phyloP scores from a whole-genome alignment of 148 eudicot genomes.

The Rheum nobile region DNA sequence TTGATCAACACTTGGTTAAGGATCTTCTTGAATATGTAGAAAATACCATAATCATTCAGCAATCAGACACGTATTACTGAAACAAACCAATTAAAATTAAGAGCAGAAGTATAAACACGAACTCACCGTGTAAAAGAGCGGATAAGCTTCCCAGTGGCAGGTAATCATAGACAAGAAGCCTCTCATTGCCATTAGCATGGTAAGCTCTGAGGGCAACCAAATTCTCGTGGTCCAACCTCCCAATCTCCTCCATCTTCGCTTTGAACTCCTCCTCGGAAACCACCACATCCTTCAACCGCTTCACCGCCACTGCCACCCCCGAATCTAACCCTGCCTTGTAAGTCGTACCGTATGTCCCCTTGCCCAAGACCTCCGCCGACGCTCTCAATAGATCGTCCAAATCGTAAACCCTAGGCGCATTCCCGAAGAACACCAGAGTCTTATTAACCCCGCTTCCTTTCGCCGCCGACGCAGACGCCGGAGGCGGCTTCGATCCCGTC shows the following conservation, averaged over 20 bases:
- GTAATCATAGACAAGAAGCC: conserved; percentile 81
- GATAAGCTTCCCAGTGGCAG: conserved; percentile 87
- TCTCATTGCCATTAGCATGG: conserved; percentile 71
- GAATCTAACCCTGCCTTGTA: conserved; percentile 76
- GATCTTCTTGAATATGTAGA: neutral
- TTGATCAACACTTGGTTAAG: neutral
- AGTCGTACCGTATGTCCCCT: conserved; percentile 87
- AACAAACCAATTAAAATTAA: neutral
- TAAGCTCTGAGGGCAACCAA: conserved; percentile 86
- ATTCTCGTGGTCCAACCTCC: conserved; percentile 68
- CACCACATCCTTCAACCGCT: conserved; percentile 75
- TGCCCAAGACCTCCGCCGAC: conserved; percentile 87
- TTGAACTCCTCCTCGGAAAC: conserved; percentile 50
- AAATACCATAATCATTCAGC: neutral
- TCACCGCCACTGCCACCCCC: conserved; percentile 69
- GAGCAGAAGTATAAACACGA: neutral
- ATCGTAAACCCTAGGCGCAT: conserved; percentile 46
- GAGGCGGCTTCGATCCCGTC: conserved; percentile 20
- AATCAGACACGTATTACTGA: neutral
- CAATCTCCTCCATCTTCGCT: conserved; percentile 68
- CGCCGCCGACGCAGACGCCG: conserved; percentile 28
- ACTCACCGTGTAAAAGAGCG: conserved; percentile 77
- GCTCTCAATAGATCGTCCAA: conserved; percentile 79
- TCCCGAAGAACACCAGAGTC: conserved; percentile 65
- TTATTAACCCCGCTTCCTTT: conserved; percentile 21